phyloP scores from a whole-genome alignment of 2,329 filamentous ascomycete species.

The Diaporthe eres region DNA sequence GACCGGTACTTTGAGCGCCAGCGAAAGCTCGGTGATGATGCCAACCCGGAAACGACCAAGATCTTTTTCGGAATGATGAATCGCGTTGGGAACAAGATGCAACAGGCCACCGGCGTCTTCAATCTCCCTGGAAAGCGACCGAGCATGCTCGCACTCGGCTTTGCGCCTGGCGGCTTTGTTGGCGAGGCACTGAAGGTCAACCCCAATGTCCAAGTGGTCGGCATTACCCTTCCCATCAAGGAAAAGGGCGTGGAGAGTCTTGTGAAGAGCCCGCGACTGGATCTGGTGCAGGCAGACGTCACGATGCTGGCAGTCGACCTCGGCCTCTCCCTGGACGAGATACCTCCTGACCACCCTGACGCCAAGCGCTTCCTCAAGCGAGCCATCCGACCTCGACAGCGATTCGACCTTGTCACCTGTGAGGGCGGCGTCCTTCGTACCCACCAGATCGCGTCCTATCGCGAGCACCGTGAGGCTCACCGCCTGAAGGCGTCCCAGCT shows the following conservation, averaged over 20 bases:
- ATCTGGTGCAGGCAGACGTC: conserved; percentile 55
- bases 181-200: conserved; percentile 53
- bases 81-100: conserved; percentile 58
- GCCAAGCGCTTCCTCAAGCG: conserved; percentile 46
- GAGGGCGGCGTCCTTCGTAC: conserved; percentile 63
- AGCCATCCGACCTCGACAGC: conserved; percentile 55
- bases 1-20: conserved; percentile 59
- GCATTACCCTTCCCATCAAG: conserved; percentile 39
- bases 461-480: conserved; percentile 52
- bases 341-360: conserved; percentile 54
- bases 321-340: conserved; percentile 47
- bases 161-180: conserved; percentile 69
- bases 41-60: conserved; percentile 41
- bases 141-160: conserved; percentile 67
- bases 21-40: conserved; percentile 54
- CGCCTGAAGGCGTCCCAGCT: conserved; percentile 58
- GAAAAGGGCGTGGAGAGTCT: conserved; percentile 34
- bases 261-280: conserved; percentile 24
- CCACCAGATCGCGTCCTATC: conserved; percentile 52
- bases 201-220: conserved; percentile 49
- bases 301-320: conserved; percentile 67
- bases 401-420: conserved; percentile 62
- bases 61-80: conserved; percentile 60
- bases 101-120: conserved; percentile 53
- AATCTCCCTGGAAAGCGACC: conserved; percentile 41